Base-by-base conservation (phyloP, 495 filamentous ascomycete genomes). In the Aeminium ludgeri region DNA sequence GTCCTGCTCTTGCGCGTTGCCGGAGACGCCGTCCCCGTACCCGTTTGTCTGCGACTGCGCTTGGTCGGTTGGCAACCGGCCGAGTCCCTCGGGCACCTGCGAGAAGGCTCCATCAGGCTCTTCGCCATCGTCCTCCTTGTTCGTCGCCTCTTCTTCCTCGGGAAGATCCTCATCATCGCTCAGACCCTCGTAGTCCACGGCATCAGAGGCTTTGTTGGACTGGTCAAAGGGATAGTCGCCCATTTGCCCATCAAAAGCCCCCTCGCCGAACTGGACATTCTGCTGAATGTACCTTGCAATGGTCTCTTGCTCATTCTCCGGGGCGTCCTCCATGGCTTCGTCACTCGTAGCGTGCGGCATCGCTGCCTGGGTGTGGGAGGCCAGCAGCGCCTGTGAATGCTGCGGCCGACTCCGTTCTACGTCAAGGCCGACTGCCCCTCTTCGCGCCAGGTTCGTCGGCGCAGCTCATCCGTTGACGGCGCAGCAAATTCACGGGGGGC, bases 131-230 rank as follows among this genome's bases (percentile, higher is more conserved):
- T 45, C 35, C 18, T 28, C 36, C 13, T 41, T 28, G 13, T 43
- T 16, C 10, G 29, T 42, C 36, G 48, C 56, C 31, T 69, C 70
- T 40, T 78, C 74, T 46, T 82, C 78, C 6, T 80, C 75, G 5
- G 76, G 69, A 25, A 81, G 61, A 44, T 82, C 78, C 53, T 80
- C 73, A 45, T 82, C 78, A 23, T 69, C 68, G 29, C 44, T 43
- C 31, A 93, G 79, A 57, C 93, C 86, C 55, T 82, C 86, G 50
- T 75, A 99, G 59, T 99, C 89, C 13, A 79, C 55, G 12, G 81
- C 81, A 62, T 86, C 78, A 29, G 79, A 79, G 7, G 77, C 81
- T 54, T 86, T 87, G 46, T 84, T 79, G 2, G 70, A 70, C 13
- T 67, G 63, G 23, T 78, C 73, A 36, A 79, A 57, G 15, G 54